Conservation (phyloP, 306 rosid species). For the Rosa multiflora region DNA sequence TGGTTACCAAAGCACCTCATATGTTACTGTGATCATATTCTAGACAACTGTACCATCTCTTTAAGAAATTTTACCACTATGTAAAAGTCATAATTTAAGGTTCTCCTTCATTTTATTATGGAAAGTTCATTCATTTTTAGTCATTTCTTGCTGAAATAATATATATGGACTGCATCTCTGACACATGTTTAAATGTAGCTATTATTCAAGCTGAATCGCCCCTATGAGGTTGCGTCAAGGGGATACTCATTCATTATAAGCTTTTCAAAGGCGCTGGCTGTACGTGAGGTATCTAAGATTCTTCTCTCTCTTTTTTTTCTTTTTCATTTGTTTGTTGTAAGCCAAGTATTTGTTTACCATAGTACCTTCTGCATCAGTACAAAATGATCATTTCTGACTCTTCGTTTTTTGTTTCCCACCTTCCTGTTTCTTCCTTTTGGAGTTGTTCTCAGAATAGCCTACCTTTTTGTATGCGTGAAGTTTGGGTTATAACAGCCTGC, state of each 20-base stretch:
- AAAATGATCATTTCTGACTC: conserved; percentile 22
- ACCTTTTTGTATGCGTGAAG: conserved; percentile 96
- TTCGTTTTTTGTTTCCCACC: conserved; percentile 9
- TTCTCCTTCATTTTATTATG: not conserved
- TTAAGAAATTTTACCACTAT: not conserved
- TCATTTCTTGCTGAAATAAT: not conserved
- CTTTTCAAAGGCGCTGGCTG: conserved; percentile 82
- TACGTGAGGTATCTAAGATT: conserved; percentile 66
- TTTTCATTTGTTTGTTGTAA: not conserved
- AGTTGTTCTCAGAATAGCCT: conserved; percentile 71
- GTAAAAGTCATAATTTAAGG: not conserved
- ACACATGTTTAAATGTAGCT: conserved; percentile 57
- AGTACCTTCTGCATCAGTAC: conserved; percentile 20
- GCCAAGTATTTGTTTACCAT: conserved; percentile 13
- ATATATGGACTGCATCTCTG: conserved; percentile 16
- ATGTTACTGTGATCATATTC: not conserved
- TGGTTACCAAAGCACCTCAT: not conserved
- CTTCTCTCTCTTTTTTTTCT: not conserved
- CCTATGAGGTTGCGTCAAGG: conserved; percentile 88
- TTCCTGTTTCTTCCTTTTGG: conserved; percentile 34
- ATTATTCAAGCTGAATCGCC: conserved; percentile 84
- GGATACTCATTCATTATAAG: conserved; percentile 90
- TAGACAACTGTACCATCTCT: not conserved
- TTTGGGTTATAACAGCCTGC: conserved; percentile 94
- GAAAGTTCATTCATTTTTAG: not conserved